A percentile compares a stretch with the other conserved stretches of the same genome.
phyloP scores from a whole-genome alignment of 2,329 filamentous ascomycete genomes.

The Cytospora piceicola region DNA sequence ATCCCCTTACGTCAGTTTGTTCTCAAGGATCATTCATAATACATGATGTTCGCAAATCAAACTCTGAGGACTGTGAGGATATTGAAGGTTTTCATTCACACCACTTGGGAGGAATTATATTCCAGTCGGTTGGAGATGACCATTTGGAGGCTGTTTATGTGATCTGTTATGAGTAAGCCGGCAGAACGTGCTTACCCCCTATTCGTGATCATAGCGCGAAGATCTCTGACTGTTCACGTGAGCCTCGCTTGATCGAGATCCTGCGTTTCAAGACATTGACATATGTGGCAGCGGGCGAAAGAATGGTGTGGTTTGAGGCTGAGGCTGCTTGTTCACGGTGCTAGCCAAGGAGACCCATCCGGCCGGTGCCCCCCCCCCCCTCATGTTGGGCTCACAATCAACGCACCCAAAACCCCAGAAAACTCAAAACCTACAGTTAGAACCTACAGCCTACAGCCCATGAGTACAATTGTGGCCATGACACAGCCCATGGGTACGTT shows the following conservation, averaged over 20 bases:
- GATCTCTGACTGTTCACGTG: neutral
- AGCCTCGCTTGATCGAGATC: neutral
- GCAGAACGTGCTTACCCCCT: neutral
- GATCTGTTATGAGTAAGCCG: neutral
- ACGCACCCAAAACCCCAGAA: no score
- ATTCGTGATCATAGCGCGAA: neutral
- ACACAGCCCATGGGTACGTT: no score
- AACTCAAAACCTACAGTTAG: no score
- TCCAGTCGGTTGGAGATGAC: neutral
- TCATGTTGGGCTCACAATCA: no score
- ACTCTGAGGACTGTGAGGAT: neutral
- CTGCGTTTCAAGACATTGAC: neutral
- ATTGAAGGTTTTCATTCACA: no score
- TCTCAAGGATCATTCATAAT: neutral
- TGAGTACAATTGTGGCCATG: no score
- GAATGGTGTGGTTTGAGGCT: no score
- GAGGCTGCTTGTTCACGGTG: no score
- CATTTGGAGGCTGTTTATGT: neutral
- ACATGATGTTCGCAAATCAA: no score
- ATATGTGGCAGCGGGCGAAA: neutral
- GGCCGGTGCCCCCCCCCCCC: no score
- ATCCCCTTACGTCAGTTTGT: neutral
- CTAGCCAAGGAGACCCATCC: no score
- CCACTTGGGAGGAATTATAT: neutral
- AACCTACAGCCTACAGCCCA: neutral